Evolutionary conservation across 306 rosid species (phyloP), one percentile per base, ranked within the genome.

Genomic region (Cucumis melo): DNA sequence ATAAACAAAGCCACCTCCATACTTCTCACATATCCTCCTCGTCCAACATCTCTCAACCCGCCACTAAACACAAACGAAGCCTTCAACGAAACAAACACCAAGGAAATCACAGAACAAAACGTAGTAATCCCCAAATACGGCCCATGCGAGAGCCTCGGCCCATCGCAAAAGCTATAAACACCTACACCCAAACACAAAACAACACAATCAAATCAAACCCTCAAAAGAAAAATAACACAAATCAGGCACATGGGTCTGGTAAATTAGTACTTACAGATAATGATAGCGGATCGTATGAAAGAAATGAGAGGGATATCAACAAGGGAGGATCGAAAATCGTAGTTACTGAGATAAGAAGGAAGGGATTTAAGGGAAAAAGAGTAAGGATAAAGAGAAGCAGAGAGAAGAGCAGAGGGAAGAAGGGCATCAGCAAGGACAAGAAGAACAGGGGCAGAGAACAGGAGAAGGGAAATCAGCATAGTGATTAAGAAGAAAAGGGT

Each of bases 261-360:
- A 17, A 19, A n/a, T 8, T 2, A 17, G 23, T 21, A 83, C 99
- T 89, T 82, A 95, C 99, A 92, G 83, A 95, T 78, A 56, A 95
- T 95, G 84, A 95, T 82, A 76, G 90, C 77, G 67, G 98, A 95
- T 84, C 99, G 72, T 2, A 88, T 24, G 7, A 90, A 79, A 38
- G 99, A 92, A 11, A 92, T 77, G 36, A 92, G 85, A n/a, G 99
- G 99, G 39, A 95, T 92, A 51, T 95, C 99, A 59, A 92, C 73
- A 77, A 92, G 98, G 5, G 99, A 95, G 85, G 70, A 85, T 1
- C 93, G 87, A 21, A 92, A 95, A 77, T 95, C 98, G 84, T 95
- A 95, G 87, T 88, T 77, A 8, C 60, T 13, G 83, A 95, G 84
- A 74, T 89, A 87, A 78, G 88, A 90, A 78, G 96, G 83, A 54